Evolutionary conservation across 75 land plant species (phyloP), one percentile per base, ranked within the genome.

Genomic region (Larix kaempferi): DNA sequence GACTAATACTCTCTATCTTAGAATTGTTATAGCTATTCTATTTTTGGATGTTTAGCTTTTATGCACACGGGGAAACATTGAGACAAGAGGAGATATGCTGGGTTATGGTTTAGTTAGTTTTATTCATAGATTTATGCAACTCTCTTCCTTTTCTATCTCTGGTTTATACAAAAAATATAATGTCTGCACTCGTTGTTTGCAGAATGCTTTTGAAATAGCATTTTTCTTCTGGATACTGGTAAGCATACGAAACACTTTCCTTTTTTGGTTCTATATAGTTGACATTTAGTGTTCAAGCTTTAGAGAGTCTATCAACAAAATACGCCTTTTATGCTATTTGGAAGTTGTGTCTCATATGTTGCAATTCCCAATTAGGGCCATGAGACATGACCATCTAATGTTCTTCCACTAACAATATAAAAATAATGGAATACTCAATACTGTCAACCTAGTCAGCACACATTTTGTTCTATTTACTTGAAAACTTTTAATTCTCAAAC

Each of bases 191-290:
- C 14, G 3, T 37, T 41, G 22, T 69, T 78, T 61, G 71, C 85
- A 86, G 86, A 92, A 92, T 76, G 89, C 99, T 4, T 94, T 94
- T 84, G 93, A 96, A 88, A 85, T 96, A 17, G 93, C 93, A 13
- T 84, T 86, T 57, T 94, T 94, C 87, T 88, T 96, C 75, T 96
- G 99, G 99, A 87, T 86, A 56, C 75, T 71, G 99, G 99, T 96
- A 83, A 84, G 82, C 35, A 39, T 54, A 33, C 57, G 10, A 54
- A 44, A 55, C 0, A 17, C 12, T 3, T 1, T 3, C 5, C 17
- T 27, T 11, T 29, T 55, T 74, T 15, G 19, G 52, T 22, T 69
- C 72, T 33, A 41, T 69, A 14, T 39, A 19, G 39, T 2, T 39
- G 52, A 69, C 49, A 44, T 69, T 3, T 39, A 5, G 39, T 39